These are phyloP conservation scores for Teratosphaeria zuluensis DNA, from an alignment of 2,329 filamentous ascomycete genomes.

Conservation along the genomic window DNA sequence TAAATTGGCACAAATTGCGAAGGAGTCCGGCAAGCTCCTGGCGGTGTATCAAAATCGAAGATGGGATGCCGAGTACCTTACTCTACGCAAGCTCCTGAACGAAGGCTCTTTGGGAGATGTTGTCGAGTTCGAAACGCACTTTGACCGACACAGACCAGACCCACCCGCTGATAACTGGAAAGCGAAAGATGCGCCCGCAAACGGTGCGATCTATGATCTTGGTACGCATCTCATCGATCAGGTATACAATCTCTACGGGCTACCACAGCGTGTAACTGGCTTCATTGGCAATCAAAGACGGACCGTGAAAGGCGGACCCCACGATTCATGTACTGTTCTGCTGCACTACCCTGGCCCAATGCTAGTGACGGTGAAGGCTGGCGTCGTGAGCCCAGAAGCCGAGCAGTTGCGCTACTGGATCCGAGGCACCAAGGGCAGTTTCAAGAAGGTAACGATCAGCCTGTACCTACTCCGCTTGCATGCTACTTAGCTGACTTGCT, in stretches of 20 bases:
- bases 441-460: slow-evolving; percentile 47
- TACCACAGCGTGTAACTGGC: slow-evolving; percentile 57
- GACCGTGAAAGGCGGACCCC: slow-evolving; percentile 35
- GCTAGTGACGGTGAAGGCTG: slow-evolving; percentile 60
- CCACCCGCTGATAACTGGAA: slow-evolving; percentile 54
- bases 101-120: slow-evolving; percentile 57
- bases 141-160: slow-evolving; percentile 61
- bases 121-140: slow-evolving; percentile 70
- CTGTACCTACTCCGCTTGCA: neutral
- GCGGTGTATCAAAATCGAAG: slow-evolving; percentile 53
- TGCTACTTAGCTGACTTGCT: neutral
- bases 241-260: slow-evolving; percentile 59
- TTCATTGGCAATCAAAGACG: slow-evolving; percentile 61
- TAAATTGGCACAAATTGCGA: slow-evolving; percentile 41
- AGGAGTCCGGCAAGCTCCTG: slow-evolving; percentile 30
- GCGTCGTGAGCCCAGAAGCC: slow-evolving; percentile 57
- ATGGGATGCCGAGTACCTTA: slow-evolving; percentile 70
- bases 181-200: slow-evolving; percentile 52
- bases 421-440: slow-evolving; percentile 62
- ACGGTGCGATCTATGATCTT: slow-evolving; percentile 63
- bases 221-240: slow-evolving; percentile 72
- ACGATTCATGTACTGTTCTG: slow-evolving; percentile 50
- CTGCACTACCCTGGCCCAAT: slow-evolving; percentile 56
- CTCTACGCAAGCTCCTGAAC: slow-evolving; percentile 52
- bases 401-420: slow-evolving; percentile 69